Percentiles rank a stretch among this genome's conserved stretches.
Evolutionary conservation across 805 yeast species (phyloP).

Genomic region (Lachancea meyersii): DNA sequence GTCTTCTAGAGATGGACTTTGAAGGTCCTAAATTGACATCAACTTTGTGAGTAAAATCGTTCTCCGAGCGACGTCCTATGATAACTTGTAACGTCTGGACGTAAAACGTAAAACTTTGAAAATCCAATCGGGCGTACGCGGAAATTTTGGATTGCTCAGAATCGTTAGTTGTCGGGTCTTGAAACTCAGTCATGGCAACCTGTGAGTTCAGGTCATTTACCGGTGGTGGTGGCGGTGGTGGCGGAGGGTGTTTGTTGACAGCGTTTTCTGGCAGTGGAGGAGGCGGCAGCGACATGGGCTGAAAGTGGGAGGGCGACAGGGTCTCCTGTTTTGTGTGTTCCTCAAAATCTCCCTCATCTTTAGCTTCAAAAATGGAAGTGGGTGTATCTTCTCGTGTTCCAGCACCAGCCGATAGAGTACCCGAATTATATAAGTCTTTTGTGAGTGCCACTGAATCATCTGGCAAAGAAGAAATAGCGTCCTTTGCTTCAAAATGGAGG

Average conservation of each 20-base stretch:
- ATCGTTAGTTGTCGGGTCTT: constrained; percentile 2
- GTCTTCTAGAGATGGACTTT: constrained; percentile 88
- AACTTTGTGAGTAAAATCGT: constrained; percentile 60
- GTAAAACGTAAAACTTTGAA: constrained; percentile 87
- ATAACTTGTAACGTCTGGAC: constrained; percentile 94
- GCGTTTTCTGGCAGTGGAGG: constrained; percentile 7
- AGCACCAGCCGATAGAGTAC: constrained; percentile 4
- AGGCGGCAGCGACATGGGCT: constrained; percentile 3
- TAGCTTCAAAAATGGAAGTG: constrained; percentile 16
- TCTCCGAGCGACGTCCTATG: constrained; percentile 81
- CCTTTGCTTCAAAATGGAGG: neutral
- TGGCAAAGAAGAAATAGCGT: neutral
- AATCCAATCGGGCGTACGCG: constrained; percentile 71
- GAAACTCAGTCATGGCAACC: constrained; percentile 6
- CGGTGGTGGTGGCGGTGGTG: neutral
- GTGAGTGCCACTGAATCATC: neutral
- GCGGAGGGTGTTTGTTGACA: constrained; percentile 3
- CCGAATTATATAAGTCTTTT: constrained; percentile 2
- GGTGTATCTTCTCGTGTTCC: constrained; percentile 19
- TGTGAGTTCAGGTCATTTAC: constrained; percentile 7
- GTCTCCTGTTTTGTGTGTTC: neutral
- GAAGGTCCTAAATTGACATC: constrained; percentile 91
- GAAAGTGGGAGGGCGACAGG: constrained; percentile 3
- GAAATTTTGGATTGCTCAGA: constrained; percentile 38
- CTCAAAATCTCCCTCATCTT: neutral